Percentiles rank a stretch among this genome's conserved stretches.
Evolutionary conservation across 805 yeast species (phyloP).

Genomic region (Ogataea chonburiensis): DNA sequence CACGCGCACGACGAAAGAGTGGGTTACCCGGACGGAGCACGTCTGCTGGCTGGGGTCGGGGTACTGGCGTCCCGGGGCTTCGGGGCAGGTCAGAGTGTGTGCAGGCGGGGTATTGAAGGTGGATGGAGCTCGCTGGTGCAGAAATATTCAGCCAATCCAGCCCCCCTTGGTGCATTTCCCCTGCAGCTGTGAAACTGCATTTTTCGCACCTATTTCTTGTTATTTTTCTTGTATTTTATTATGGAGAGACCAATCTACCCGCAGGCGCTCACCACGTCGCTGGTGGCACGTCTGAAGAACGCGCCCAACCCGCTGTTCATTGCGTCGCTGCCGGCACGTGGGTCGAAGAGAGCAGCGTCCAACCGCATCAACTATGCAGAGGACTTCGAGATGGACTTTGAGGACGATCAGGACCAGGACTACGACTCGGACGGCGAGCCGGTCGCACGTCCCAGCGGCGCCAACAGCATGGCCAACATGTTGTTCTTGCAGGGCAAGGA

Average conservation of each 20-base stretch:
- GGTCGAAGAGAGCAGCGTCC: slow-evolving; percentile 67
- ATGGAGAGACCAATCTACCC: slow-evolving; percentile 45
- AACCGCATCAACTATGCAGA: slow-evolving; percentile 79
- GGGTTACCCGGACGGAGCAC: slow-evolving; percentile 15
- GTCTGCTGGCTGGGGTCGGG: no score
- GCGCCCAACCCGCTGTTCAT: slow-evolving; percentile 71
- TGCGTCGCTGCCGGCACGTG: slow-evolving; percentile 72
- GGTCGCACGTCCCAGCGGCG: slow-evolving; percentile 41
- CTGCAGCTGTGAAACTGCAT: no score
- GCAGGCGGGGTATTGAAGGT: no score
- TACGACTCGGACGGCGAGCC: slow-evolving; percentile 49
- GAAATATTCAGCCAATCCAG: no score
- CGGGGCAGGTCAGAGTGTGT: no score
- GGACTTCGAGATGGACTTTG: slow-evolving; percentile 55
- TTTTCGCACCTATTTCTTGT: slow-evolving; percentile 1
- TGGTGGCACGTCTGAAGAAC: slow-evolving; percentile 68
- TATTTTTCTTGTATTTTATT: not conserved
- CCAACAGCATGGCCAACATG: slow-evolving; percentile 19
- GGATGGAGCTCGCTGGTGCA: no score
- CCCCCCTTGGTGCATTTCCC: no score
- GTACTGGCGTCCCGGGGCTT: no score
- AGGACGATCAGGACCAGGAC: slow-evolving; percentile 31
- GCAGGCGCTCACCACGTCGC: slow-evolving; percentile 78
- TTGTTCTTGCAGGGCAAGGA: slow-evolving; percentile 38
- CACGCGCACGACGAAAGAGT: slow-evolving; percentile 12